These are phyloP conservation scores for Exophiala xenobiotica DNA, from an alignment of 2,329 filamentous ascomycete genomes.

Conservation along the genomic window DNA sequence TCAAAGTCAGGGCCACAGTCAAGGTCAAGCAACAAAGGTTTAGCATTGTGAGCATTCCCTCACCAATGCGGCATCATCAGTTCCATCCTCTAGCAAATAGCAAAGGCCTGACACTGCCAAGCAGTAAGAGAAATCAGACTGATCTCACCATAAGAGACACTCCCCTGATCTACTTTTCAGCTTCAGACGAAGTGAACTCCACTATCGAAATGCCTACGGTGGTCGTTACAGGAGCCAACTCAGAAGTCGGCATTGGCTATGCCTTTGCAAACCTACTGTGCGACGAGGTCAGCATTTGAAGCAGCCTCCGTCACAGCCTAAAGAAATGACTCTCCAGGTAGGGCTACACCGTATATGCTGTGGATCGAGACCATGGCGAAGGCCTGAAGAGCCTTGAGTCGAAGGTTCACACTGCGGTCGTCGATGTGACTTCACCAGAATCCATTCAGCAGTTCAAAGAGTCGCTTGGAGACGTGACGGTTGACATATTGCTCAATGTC, in stretches of 20 bases:
- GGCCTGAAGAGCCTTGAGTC: constrained; percentile 18
- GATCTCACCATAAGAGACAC: not conserved
- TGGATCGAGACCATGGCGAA: constrained; percentile 23
- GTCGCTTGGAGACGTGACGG: constrained; percentile 15
- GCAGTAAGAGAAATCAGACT: not conserved
- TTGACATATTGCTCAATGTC: constrained; percentile 29
- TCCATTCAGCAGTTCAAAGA: constrained; percentile 27
- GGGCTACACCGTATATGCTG: constrained; percentile 31
- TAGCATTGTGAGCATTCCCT: too few species aligned
- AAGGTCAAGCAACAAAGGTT: too few species aligned
- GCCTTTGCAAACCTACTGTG: constrained; percentile 34
- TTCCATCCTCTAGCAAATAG: too few species aligned
- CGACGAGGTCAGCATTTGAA: constrained; percentile 25
- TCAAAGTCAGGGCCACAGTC: too few species aligned
- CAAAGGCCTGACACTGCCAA: not conserved
- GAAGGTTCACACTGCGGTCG: constrained; percentile 14
- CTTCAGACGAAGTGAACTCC: too few species aligned
- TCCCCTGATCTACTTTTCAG: not conserved
- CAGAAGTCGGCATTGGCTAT: constrained; percentile 39
- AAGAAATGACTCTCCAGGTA: constrained; percentile 19
- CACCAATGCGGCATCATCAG: not conserved
- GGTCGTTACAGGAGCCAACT: constrained; percentile 44
- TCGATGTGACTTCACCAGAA: constrained; percentile 25
- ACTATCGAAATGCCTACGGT: constrained; percentile 37
- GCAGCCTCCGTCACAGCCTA: not conserved